Evolutionary conservation across 108 stramenopile species (phyloP), one percentile per base, ranked within the genome.

Genomic region (Conticribra guillardii): DNA sequence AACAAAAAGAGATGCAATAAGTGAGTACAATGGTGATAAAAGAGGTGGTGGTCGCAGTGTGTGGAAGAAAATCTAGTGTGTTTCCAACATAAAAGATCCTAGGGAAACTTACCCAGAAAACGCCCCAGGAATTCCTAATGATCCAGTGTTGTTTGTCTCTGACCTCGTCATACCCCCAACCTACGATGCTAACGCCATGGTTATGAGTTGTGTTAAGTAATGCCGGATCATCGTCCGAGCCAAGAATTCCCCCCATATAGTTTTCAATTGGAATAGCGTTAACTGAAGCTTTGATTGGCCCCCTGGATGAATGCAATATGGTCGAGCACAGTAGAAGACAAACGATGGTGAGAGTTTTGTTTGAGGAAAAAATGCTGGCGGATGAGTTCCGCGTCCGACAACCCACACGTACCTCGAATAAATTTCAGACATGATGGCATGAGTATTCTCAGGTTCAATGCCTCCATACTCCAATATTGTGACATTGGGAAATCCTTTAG

Each of bases 91-190:
- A n/a, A n/a, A n/a, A n/a, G n/a, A n/a, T n/a, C n/a, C n/a, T n/a
- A n/a, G n/a, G n/a, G n/a, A 11, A 11, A 50, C 45, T 57, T 29
- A 65, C 61, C 61, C 51, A 83, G 30, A 72, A 84, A 22, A 62
- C 64, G 28, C 84, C 92, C 88, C 87, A 90, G 19, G 61, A 67
- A 83, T 93, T 93, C 21, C 92, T 72, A 15, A 87, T 69, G 49
- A 88, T 84, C 89, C 89, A 93, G 73, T 93, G 90, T 48, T 65
- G 53, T 1, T 32, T 67, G 33, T 71, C 65, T 23, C 74, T 46
- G 15, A 60, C 60, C 41, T 67, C 62, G 41, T 87, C 85, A 32
- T 64, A 70, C 19, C 89, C 92, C 89, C 89, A 93, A 18, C 92
- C 92, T 17, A 87, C 88, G 29, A 90, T 82, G 29, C 72, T 65